Evolutionary conservation across 257 asterid species (phyloP).

Genomic region (Agastache rugosa): DNA sequence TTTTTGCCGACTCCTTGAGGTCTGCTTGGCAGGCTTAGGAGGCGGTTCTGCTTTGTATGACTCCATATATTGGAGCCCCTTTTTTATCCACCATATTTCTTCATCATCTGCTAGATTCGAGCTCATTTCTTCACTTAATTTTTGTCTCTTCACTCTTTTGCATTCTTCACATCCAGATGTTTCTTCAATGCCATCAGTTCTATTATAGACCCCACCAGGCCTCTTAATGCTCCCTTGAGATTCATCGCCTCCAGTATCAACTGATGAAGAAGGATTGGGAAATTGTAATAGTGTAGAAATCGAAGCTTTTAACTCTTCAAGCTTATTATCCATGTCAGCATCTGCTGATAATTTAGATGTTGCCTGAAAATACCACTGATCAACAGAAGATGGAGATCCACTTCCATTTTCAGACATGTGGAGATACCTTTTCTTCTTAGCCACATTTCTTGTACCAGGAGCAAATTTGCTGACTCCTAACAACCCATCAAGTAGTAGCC

Average conservation of each 20-base stretch:
- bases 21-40: slow-evolving; percentile 84
- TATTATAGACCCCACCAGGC: slow-evolving; percentile 52
- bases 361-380: slow-evolving; percentile 58
- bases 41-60: slow-evolving; percentile 80
- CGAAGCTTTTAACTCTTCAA: slow-evolving; percentile 77
- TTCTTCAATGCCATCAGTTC: slow-evolving; percentile 67
- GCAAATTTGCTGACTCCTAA: slow-evolving; percentile 52
- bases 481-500: slow-evolving; percentile 70
- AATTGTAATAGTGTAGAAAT: slow-evolving; percentile 68
- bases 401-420: slow-evolving; percentile 46
- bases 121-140: slow-evolving; percentile 71
- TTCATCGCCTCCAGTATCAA: slow-evolving; percentile 62
- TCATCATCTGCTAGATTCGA: slow-evolving; percentile 70
- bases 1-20: slow-evolving; percentile 86
- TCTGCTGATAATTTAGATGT: slow-evolving; percentile 42
- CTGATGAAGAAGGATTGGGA: slow-evolving; percentile 49
- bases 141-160: slow-evolving; percentile 82
- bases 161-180: slow-evolving; percentile 96
- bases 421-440: slow-evolving; percentile 53
- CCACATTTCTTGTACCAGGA: slow-evolving; percentile 39
- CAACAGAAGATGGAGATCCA: slow-evolving; percentile 58
- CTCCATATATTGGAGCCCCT: slow-evolving; percentile 72
- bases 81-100: slow-evolving; percentile 90
- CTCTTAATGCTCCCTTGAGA: slow-evolving; percentile 57
- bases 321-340: slow-evolving; percentile 49